A percentile compares a stretch with the other conserved stretches of the same genome.
phyloP scores from a whole-genome alignment of 2,329 filamentous ascomycete genomes.

The Amauroascus verrucosus region DNA sequence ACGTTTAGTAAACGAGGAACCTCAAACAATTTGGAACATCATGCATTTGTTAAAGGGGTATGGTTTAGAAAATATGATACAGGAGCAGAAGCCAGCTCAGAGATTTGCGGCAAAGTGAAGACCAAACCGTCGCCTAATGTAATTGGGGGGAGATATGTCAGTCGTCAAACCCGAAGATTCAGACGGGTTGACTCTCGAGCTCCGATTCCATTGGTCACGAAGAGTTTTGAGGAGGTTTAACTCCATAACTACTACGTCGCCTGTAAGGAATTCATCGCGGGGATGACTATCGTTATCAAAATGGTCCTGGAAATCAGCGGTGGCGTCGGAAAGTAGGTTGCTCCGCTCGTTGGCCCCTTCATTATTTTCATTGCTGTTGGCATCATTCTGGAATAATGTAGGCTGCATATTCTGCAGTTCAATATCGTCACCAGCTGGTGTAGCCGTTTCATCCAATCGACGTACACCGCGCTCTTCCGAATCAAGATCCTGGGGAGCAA shows the following conservation, averaged over 20 bases:
- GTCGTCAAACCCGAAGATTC: slow-evolving; percentile 18
- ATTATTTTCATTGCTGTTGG: not conserved
- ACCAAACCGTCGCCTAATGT: slow-evolving; percentile 6
- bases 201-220: slow-evolving; percentile 32
- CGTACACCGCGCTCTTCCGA: slow-evolving; percentile 48
- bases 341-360: slow-evolving; percentile 22
- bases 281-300: slow-evolving; percentile 22
- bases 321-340: not conserved
- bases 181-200: slow-evolving; percentile 17
- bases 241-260: slow-evolving; percentile 31
- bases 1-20: too few relatives aligned
- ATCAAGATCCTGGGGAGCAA: slow-evolving; percentile 44
- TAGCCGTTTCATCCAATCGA: not conserved
- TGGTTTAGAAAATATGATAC: not conserved
- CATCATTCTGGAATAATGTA: slow-evolving; percentile 14
- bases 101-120: slow-evolving; percentile 1
- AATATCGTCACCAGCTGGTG: slow-evolving; percentile 27
- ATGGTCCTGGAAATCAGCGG: not conserved
- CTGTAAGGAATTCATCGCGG: slow-evolving; percentile 30
- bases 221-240: slow-evolving; percentile 29
- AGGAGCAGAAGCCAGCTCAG: not conserved
- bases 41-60: not conserved
- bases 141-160: not conserved
- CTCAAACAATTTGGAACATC: not conserved
- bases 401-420: slow-evolving; percentile 31